Evolutionary conservation across 2,329 filamentous ascomycete species (phyloP), one percentile per base, ranked within the genome.

Genomic region (Coniosporium tulheliwenetii): DNA sequence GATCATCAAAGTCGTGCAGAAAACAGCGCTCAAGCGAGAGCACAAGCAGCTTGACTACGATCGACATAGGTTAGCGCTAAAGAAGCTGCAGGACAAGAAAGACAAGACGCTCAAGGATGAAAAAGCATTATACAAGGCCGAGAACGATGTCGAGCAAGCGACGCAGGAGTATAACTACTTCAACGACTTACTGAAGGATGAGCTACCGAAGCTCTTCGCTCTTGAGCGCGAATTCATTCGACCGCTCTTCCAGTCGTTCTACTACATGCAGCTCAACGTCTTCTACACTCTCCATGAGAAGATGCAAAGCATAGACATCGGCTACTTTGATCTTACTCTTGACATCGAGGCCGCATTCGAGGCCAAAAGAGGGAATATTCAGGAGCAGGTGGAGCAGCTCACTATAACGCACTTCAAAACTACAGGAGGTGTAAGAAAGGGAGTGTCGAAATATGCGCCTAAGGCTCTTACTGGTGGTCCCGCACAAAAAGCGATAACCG

Each of bases 211-310:
- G 61, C 74, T 98, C 9, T 98, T 98, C 62, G 61, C 67, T 7
- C 75, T 98, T 13, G 91, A 98, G 61, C 76, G 80, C 47, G 82
- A 96, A 60, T 96, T 98, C 60, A 98, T 98, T 60, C 80, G 85
- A 50, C 91, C 91, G 2, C 75, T 98, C 7, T 98, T 98, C 71
- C 91, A 96, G 60, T 93, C 85, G 8, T 98, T 98, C 67, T 98
- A 98, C 66, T 98, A 96, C 69, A 98, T 98, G 91, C 91, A 98
- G 63, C 75, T 98, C 48, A 98, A 98, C 62, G 85, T 98, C 48
- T 98, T 96, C 62, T 98, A 98, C 64, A 98, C 91, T 1, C 71
- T 98, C 41, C 91, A 98, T 60, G 89, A 96, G 63, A 85, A 81
- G 64, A 98, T 98, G 91, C 91, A 98, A 65, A 78, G 74, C 49